Evolutionary conservation across 495 filamentous ascomycete species (phyloP), one percentile per base, ranked within the genome.

Genomic region (Aspergillus carlsbadensis): DNA sequence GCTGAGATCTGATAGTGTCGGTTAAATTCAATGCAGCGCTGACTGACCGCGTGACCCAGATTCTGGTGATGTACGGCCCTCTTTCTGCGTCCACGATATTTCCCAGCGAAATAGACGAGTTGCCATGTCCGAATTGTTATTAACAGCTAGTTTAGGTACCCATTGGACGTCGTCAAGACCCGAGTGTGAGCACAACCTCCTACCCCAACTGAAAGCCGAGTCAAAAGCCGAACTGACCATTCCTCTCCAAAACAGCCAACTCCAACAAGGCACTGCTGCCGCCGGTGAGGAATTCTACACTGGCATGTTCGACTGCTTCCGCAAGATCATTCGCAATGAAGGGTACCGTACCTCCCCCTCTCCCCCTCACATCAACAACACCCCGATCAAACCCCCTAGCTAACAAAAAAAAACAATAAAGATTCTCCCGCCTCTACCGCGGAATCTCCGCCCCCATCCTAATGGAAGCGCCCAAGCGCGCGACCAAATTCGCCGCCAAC

Each of bases 381-480:
- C 7, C 36, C 36, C 22, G 37, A 37, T 31, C 34, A 37, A 21
- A 54, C 15, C 34, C 39, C 17, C 33, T 26, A 48, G 53, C 22
- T 17, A 41, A 61, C 43, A 33, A 45, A 54, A 42, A 44, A 39
- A 29, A 54, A 43, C 39, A 10, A 21, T 60, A 46, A 54, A 95
- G 91, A 26, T 84, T 87, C 72, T 93, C 90, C 52, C 84, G 93
- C 48, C 77, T 98, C 17, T 98, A 98, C 78, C 89, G 94, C 65
- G 94, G 94, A 68, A 98, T 98, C 70, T 86, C 84, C 26, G 93
- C 95, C 13, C 94, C 94, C 18, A 98, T 98, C 61, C 77, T 97
- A 59, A 98, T 98, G 94, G 94, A 98, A 76, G 94, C 94, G 15
- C 94, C 94, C 53, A 98, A 98, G 84, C 86, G 94, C 70, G 94